Evolutionary conservation across 495 filamentous ascomycete genomes (phyloP).

Genomic region (Podospora anserina): DNA sequence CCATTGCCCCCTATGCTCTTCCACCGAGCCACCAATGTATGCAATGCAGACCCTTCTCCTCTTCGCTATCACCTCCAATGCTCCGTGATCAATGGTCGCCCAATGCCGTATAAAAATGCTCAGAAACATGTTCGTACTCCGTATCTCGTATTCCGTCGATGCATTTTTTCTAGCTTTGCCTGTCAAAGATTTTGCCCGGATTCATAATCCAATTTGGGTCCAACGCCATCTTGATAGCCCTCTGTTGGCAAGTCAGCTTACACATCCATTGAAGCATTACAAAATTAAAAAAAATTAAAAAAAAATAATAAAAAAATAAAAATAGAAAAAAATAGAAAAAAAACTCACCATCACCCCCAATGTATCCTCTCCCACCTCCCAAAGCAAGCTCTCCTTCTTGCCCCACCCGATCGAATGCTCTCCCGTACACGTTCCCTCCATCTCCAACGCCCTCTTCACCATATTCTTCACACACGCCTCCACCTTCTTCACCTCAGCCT

Average conservation of each 20-base stretch:
- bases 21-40: background rate
- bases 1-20: background rate
- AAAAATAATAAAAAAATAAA: no score
- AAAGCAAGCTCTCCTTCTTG: conserved; percentile 75
- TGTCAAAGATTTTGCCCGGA: conserved; percentile 84
- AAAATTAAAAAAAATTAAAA: background rate
- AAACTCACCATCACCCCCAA: conserved; percentile 67
- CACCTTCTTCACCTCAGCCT: conserved; percentile 65
- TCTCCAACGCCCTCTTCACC: conserved; percentile 81
- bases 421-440: conserved; percentile 91
- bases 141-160: background rate
- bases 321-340: no score
- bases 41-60: background rate
- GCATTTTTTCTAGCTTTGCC: conserved; percentile 24
- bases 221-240: conserved; percentile 73
- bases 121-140: background rate
- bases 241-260: conserved; percentile 30
- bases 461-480: conserved; percentile 81
- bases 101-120: conserved; percentile 4
- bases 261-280: background rate
- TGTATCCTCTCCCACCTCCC: conserved; percentile 79
- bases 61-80: conserved; percentile 3
- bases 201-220: conserved; percentile 91
- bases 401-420: conserved; percentile 88
- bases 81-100: conserved; percentile 8